Evolutionary conservation across 257 asterid genomes (phyloP).

Genomic region (Fraxinus cuspidata): DNA sequence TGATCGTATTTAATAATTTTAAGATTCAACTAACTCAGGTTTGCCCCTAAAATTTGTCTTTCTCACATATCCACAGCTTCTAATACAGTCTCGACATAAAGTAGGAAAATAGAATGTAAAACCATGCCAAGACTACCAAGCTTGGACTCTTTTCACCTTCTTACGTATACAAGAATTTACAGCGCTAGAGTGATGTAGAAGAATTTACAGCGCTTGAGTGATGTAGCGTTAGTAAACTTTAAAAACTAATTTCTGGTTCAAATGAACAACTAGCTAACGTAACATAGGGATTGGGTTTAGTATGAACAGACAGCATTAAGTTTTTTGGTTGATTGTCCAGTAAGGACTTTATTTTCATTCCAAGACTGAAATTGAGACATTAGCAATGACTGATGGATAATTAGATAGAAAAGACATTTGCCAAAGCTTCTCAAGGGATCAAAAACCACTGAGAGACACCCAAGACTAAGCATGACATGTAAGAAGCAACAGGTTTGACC

Average conservation of each 20-base stretch:
- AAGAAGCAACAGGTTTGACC: not conserved
- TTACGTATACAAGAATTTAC: not conserved
- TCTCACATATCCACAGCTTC: slow-evolving; percentile 11
- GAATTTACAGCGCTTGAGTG: not conserved
- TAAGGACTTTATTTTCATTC: slow-evolving; percentile 14
- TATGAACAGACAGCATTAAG: not conserved
- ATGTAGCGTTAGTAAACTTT: not conserved
- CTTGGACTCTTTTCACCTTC: not conserved
- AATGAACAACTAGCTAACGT: not conserved
- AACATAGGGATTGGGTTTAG: not conserved
- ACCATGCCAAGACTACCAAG: not conserved
- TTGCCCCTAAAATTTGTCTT: slow-evolving; percentile 11
- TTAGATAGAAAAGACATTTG: slow-evolving; percentile 12
- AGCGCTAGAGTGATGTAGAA: not conserved
- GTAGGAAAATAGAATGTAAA: slow-evolving; percentile 12
- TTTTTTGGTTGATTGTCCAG: not conserved
- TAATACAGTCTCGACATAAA: slow-evolving; percentile 9
- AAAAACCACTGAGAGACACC: not conserved
- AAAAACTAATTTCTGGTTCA: slow-evolving; percentile 1
- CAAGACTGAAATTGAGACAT: slow-evolving; percentile 16
- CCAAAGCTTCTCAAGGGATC: not conserved
- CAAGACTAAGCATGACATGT: not conserved
- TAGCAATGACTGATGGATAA: not conserved
- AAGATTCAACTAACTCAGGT: not conserved
- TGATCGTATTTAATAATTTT: not conserved